phyloP scores from a whole-genome alignment of 139 green algal species.

The Pseudopediastrum boryanum region DNA sequence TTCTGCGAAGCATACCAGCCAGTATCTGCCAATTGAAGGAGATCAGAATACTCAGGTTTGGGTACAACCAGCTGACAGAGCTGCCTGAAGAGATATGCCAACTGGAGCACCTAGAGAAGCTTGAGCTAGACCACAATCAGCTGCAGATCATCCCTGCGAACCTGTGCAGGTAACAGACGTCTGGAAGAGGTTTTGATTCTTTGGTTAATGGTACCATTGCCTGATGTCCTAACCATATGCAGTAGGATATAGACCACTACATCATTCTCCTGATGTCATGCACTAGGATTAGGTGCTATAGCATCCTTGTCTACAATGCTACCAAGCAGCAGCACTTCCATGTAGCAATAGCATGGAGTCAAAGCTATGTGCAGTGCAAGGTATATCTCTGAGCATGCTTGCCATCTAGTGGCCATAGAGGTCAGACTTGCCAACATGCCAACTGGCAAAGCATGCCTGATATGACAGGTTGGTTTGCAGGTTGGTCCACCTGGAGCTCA shows the following conservation, averaged over 20 bases:
- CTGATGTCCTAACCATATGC: neutral
- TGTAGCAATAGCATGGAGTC: neutral
- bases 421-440: too few relatives aligned
- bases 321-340: neutral
- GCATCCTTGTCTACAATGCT: neutral
- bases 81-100: conserved; percentile 19
- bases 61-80: conserved; percentile 19
- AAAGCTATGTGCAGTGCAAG: neutral
- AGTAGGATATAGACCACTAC: neutral
- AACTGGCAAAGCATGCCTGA: neutral
- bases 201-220: neutral
- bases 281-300: neutral
- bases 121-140: conserved; percentile 34
- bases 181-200: neutral
- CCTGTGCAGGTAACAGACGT: conserved; percentile 10
- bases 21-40: conserved; percentile 7
- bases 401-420: neutral
- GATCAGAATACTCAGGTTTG: conserved; percentile 14
- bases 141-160: conserved; percentile 4
- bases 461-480: conserved; percentile 9
- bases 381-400: neutral
- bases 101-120: conserved; percentile 10
- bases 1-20: neutral
- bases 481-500: conserved; percentile 13
- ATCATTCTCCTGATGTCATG: neutral